These are phyloP conservation scores for Exophiala phaeomuriformis DNA, from an alignment of 2,329 filamentous ascomycete species.

Conservation along the genomic window DNA sequence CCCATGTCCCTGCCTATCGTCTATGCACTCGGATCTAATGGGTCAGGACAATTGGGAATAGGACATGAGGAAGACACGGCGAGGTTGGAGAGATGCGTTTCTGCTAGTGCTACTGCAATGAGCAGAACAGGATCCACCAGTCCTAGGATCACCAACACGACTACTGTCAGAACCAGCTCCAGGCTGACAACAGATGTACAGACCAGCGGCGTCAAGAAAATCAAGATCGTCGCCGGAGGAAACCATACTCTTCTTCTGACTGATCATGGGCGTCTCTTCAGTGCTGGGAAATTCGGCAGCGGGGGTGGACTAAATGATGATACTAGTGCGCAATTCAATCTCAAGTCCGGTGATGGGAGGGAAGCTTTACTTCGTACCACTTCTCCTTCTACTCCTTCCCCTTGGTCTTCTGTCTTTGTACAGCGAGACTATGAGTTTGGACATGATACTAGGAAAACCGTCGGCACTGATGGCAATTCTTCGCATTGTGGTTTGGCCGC, in stretches of 20 bases:
- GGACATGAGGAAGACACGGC: conserved; percentile 65
- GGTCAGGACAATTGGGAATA: conserved; percentile 66
- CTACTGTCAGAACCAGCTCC: too few relatives aligned
- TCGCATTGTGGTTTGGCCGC: too few relatives aligned
- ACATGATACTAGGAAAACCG: too few relatives aligned
- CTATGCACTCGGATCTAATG: conserved; percentile 68
- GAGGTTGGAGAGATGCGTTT: conserved; percentile 55
- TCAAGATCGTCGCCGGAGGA: conserved; percentile 57
- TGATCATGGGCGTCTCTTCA: conserved; percentile 53
- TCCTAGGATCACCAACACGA: too few relatives aligned
- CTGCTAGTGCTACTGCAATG: conserved; percentile 34
- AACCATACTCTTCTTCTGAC: conserved; percentile 77
- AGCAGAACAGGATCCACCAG: too few relatives aligned
- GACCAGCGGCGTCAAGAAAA: background rate
- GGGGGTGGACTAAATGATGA: conserved; percentile 33
- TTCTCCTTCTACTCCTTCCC: too few relatives aligned
- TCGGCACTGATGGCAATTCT: too few relatives aligned
- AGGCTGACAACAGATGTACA: background rate
- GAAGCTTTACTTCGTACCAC: too few relatives aligned
- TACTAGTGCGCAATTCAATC: background rate
- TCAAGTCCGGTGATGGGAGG: too few relatives aligned
- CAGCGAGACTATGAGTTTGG: too few relatives aligned
- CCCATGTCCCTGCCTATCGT: conserved; percentile 30
- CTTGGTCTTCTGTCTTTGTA: too few relatives aligned
- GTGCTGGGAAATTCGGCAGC: conserved; percentile 50